These are phyloP conservation scores for Globisporangium splendens DNA, from an alignment of 352 stramenopile species.

Conservation along the genomic window DNA sequence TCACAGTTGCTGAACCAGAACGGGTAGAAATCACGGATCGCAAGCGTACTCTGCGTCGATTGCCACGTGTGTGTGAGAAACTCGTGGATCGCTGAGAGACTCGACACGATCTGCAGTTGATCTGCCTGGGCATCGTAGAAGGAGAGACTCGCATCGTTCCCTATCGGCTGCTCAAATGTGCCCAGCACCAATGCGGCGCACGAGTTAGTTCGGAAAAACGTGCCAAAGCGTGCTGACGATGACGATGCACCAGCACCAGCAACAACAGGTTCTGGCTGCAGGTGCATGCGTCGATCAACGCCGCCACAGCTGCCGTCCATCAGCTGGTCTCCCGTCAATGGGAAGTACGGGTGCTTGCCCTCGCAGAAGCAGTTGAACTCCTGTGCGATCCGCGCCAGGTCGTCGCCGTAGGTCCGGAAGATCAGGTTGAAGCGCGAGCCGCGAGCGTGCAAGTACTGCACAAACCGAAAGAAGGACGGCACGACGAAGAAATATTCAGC, in stretches of 20 bases:
- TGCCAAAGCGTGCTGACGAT: constrained; percentile 34
- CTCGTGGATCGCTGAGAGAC: constrained; percentile 43
- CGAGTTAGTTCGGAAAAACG: constrained; percentile 51
- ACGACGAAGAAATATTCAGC: constrained; percentile 62
- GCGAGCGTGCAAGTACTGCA: constrained; percentile 45
- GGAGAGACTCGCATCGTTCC: constrained; percentile 13
- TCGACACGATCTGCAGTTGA: constrained; percentile 26
- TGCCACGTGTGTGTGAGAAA: constrained; percentile 52
- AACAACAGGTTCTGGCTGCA: constrained; percentile 10
- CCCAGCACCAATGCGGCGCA: constrained; percentile 64
- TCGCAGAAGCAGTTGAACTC: constrained; percentile 83
- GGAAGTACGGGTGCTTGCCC: constrained; percentile 56
- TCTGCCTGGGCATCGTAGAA: constrained; percentile 34
- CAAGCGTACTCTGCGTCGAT: constrained; percentile 48
- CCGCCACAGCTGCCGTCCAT: constrained; percentile 59
- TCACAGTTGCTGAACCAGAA: constrained; percentile 63
- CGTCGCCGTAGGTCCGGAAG: constrained; percentile 74
- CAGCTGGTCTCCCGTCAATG: constrained; percentile 10
- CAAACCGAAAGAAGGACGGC: constrained; percentile 56
- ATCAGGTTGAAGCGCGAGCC: constrained; percentile 65
- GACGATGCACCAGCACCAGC: constrained; percentile 8
- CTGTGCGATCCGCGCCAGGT: constrained; percentile 58
- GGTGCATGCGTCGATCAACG: constrained; percentile 52
- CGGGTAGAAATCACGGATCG: constrained; percentile 75
- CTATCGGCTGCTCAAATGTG: constrained; percentile 59